A percentile compares a stretch with the other conserved stretches of the same genome.
These are phyloP conservation scores for Trichoderma lentiforme DNA, from an alignment of 2,329 filamentous ascomycete species.

Conservation along the genomic window DNA sequence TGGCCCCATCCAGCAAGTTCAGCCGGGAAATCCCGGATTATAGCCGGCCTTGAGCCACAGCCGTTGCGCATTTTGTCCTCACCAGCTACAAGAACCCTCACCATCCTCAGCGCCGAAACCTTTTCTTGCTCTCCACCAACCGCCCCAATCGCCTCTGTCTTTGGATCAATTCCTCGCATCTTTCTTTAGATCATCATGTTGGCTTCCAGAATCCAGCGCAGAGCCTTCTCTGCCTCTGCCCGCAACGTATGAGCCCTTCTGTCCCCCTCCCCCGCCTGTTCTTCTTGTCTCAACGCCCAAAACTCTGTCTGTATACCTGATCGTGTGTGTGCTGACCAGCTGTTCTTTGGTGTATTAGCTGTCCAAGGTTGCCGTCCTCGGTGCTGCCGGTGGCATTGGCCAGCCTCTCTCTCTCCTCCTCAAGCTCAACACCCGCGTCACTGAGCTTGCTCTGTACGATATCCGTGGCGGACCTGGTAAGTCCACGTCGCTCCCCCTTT, in stretches of 20 bases:
- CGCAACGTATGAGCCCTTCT: conserved; percentile 61
- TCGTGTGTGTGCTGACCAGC: background rate
- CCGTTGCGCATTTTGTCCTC: conserved; percentile 13
- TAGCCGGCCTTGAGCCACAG: conserved; percentile 21
- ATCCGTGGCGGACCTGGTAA: conserved; percentile 89
- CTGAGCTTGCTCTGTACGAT: conserved; percentile 94
- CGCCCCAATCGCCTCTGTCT: conserved; percentile 16
- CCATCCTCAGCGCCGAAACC: conserved; percentile 14
- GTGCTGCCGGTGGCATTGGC: conserved; percentile 96
- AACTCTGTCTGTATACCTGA: background rate
- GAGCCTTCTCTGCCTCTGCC: conserved; percentile 77
- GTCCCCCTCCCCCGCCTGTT: conserved; percentile 7
- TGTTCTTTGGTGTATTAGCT: conserved; percentile 53
- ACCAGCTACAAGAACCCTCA: conserved; percentile 7
- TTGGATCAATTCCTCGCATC: conserved; percentile 2
- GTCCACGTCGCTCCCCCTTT: conserved; percentile 33
- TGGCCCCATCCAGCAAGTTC: background rate
- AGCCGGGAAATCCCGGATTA: conserved; percentile 24
- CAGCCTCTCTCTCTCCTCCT: conserved; percentile 96
- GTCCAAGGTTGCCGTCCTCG: conserved; percentile 96
- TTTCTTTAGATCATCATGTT: conserved; percentile 58
- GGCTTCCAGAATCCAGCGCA: conserved; percentile 66
- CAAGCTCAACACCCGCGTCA: conserved; percentile 96
- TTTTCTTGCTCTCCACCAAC: conserved; percentile 10
- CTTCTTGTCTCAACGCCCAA: background rate